Evolutionary conservation across 768 basidiomycete species (phyloP).

Genomic region (Pleurotus tuber-regium): DNA sequence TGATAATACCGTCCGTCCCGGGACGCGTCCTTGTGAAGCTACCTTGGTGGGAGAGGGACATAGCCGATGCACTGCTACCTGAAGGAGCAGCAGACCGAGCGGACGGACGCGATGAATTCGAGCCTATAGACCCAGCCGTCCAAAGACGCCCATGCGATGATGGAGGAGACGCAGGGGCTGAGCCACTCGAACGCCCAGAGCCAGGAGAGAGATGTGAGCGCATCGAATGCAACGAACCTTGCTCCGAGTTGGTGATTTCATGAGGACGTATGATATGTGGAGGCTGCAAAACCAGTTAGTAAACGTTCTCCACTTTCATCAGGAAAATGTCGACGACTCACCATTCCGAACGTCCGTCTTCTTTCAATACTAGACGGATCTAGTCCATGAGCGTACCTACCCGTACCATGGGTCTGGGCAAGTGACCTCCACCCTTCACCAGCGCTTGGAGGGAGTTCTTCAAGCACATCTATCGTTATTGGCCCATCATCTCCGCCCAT

Average conservation of each 20-base stretch:
- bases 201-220: slow-evolving; percentile 52
- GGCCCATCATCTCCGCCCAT: slow-evolving; percentile 28
- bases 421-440: slow-evolving; percentile 60
- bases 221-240: slow-evolving; percentile 65
- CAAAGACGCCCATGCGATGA: slow-evolving; percentile 14
- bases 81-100: slow-evolving; percentile 36
- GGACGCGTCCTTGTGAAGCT: slow-evolving; percentile 52
- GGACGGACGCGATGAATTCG: slow-evolving; percentile 55
- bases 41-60: slow-evolving; percentile 43
- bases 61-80: slow-evolving; percentile 32
- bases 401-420: slow-evolving; percentile 30
- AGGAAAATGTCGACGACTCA: slow-evolving; percentile 31
- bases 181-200: slow-evolving; percentile 47
- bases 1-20: slow-evolving; percentile 19
- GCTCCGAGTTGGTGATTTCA: slow-evolving; percentile 48
- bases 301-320: not conserved
- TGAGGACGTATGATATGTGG: slow-evolving; percentile 42
- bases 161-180: slow-evolving; percentile 44
- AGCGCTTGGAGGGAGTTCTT: slow-evolving; percentile 66
- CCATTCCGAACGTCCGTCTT: slow-evolving; percentile 62
- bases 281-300: slow-evolving; percentile 25
- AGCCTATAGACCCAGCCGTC: slow-evolving; percentile 38
- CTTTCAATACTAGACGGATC: slow-evolving; percentile 28
- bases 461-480: slow-evolving; percentile 58
- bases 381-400: slow-evolving; percentile 18